phyloP scores from a whole-genome alignment of 2,329 filamentous ascomycete species.

The Exserohilum rostratum region DNA sequence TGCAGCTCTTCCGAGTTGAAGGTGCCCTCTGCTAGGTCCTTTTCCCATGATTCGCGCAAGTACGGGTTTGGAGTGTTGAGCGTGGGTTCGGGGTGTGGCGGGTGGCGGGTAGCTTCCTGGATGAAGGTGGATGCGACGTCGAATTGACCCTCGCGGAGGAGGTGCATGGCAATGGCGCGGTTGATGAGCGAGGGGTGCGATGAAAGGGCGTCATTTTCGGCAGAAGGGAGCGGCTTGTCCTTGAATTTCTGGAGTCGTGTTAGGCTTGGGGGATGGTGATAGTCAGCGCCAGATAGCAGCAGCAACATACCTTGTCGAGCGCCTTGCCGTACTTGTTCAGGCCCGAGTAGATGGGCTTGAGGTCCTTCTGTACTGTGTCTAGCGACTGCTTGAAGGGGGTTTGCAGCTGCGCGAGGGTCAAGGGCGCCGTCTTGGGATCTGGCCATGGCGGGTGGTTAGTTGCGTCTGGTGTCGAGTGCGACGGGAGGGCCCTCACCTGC shows the following conservation, averaged over 20 bases:
- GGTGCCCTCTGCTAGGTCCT: slow-evolving; percentile 60
- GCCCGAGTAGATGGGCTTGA: slow-evolving; percentile 82
- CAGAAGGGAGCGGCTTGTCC: slow-evolving; percentile 71
- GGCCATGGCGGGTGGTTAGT: slow-evolving; percentile 26
- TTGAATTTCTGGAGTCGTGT: slow-evolving; percentile 59
- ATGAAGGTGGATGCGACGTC: slow-evolving; percentile 85
- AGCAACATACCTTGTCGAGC: slow-evolving; percentile 71
- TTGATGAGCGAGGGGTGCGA: slow-evolving; percentile 81
- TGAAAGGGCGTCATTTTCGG: slow-evolving; percentile 79
- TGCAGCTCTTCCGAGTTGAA: slow-evolving; percentile 73
- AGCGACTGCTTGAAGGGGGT: slow-evolving; percentile 82
- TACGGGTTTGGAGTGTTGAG: slow-evolving; percentile 45
- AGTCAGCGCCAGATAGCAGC: not conserved
- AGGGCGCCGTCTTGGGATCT: slow-evolving; percentile 73
- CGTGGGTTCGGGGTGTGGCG: slow-evolving; percentile 49
- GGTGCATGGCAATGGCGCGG: slow-evolving; percentile 93
- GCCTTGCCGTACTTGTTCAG: slow-evolving; percentile 85
- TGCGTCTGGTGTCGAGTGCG: not conserved
- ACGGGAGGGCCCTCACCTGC: slow-evolving; percentile 54
- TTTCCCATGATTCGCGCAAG: slow-evolving; percentile 45
- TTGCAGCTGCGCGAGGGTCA: slow-evolving; percentile 83
- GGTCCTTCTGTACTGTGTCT: slow-evolving; percentile 76
- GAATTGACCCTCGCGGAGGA: slow-evolving; percentile 93
- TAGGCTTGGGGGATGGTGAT: slow-evolving; percentile 6
- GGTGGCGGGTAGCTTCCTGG: slow-evolving; percentile 65